Percentiles rank a stretch among this genome's conserved stretches.
Conservation (phyloP, 2,329 filamentous ascomycete species). For the Tympanopsis confertula region DNA sequence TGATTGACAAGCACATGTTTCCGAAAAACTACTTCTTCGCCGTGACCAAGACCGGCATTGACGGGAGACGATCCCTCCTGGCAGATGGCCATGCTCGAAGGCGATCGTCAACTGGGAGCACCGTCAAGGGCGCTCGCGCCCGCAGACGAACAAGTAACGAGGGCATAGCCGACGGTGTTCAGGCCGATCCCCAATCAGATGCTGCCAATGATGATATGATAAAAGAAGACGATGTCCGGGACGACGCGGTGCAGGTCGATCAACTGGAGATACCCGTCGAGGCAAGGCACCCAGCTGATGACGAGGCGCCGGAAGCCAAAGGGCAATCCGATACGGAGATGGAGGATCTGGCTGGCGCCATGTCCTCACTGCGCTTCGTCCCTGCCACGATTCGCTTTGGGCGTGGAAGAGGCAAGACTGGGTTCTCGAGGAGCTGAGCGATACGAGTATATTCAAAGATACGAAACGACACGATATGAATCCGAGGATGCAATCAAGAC, state of each 20-base stretch:
- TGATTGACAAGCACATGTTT: conserved; percentile 90
- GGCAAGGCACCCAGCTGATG: no score
- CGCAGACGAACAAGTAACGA: background rate
- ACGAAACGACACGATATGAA: conserved; percentile 15
- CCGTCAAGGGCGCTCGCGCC: conserved; percentile 11
- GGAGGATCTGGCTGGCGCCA: conserved; percentile 51
- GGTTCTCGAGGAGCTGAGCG: conserved; percentile 35
- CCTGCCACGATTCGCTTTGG: conserved; percentile 58
- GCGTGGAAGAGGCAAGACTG: conserved; percentile 36
- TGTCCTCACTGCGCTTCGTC: conserved; percentile 63
- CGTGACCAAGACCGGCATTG: conserved; percentile 80
- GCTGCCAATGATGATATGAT: no score
- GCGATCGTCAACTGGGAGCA: conserved; percentile 28
- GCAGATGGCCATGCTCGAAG: conserved; percentile 39
- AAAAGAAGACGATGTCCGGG: no score
- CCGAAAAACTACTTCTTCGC: conserved; percentile 81
- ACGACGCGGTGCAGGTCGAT: no score
- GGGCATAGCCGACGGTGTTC: background rate
- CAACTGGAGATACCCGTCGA: no score
- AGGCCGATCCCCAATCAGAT: background rate
- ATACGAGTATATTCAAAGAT: conserved; percentile 11
- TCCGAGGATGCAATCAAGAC: conserved; percentile 17
- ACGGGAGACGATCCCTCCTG: conserved; percentile 70
- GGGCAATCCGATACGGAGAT: conserved; percentile 36
- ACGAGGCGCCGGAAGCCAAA: background rate